These are phyloP conservation scores for Pestalotiopsis sp. DNA, from an alignment of 2,329 filamentous ascomycete species.

Conservation along the genomic window DNA sequence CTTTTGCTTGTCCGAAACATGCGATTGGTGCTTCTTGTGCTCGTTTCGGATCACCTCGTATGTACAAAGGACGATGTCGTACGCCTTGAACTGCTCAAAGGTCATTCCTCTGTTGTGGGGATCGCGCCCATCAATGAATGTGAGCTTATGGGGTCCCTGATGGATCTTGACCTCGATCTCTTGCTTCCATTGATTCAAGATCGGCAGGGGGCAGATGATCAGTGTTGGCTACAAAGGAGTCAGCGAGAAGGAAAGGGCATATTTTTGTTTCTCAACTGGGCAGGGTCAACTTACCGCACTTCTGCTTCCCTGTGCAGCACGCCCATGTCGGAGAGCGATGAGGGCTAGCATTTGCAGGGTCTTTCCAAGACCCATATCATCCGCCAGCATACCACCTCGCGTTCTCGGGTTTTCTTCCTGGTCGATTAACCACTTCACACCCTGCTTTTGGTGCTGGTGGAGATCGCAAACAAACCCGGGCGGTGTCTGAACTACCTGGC, in stretches of 20 bases:
- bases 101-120: slow-evolving; percentile 54
- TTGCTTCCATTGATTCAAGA: slow-evolving; percentile 31
- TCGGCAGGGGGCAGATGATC: slow-evolving; percentile 26
- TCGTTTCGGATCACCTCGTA: slow-evolving; percentile 73
- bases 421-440: slow-evolving; percentile 74
- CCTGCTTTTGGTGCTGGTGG: slow-evolving; percentile 82
- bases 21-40: slow-evolving; percentile 62
- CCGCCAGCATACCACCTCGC: slow-evolving; percentile 64
- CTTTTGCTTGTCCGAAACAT: slow-evolving; percentile 50
- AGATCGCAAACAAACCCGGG: slow-evolving; percentile 68
- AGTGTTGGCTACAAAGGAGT: slow-evolving; percentile 13
- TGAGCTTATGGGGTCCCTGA: slow-evolving; percentile 55
- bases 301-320: neutral
- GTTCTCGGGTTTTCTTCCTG: slow-evolving; percentile 74
- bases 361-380: slow-evolving; percentile 85
- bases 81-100: slow-evolving; percentile 63
- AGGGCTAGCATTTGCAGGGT: slow-evolving; percentile 82
- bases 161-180: slow-evolving; percentile 67
- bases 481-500: slow-evolving; percentile 40
- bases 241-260: neutral
- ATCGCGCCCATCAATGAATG: slow-evolving; percentile 68
- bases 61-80: slow-evolving; percentile 77
- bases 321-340: slow-evolving; percentile 46
- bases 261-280: neutral
- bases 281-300: neutral